Conservation (phyloP, 768 basidiomycete genomes). For the Tylopilus balloui region DNA sequence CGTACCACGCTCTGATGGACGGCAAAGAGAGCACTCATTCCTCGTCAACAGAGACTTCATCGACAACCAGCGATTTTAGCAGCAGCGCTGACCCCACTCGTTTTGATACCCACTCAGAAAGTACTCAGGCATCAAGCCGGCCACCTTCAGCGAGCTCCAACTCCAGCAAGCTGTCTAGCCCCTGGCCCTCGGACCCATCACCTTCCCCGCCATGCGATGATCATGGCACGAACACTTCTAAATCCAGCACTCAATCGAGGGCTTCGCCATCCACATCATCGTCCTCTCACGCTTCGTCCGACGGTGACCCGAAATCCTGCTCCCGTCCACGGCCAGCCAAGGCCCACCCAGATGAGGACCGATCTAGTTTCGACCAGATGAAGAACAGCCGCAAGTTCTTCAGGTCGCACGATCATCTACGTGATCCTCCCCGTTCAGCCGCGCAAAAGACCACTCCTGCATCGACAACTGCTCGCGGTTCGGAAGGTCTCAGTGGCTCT, state of each 20-base stretch:
- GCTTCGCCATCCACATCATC: conserved; percentile 14
- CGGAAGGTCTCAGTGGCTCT: conserved; percentile 9
- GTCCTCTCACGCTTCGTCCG: conserved; percentile 12
- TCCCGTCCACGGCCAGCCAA: conserved; percentile 16
- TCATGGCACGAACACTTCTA: conserved; percentile 8
- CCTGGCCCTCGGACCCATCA: conserved; percentile 6
- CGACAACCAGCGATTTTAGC: conserved; percentile 19
- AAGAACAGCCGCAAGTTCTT: conserved; percentile 14
- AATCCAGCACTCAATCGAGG: conserved; percentile 9
- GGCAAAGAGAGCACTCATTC: conserved; percentile 34
- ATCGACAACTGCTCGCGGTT: conserved; percentile 12
- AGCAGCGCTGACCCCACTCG: conserved; percentile 19
- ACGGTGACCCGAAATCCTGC: conserved; percentile 9
- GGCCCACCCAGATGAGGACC: conserved; percentile 10
- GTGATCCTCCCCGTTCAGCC: conserved; percentile 16
- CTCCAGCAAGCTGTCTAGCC: conserved; percentile 21
- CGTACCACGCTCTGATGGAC: conserved; percentile 52
- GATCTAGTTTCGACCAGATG: conserved; percentile 17
- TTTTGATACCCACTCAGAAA: conserved; percentile 20
- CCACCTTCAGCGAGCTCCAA: conserved; percentile 31
- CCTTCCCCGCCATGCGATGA: conserved; percentile 14
- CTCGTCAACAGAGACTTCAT: conserved; percentile 25
- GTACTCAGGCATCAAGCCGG: conserved; percentile 26
- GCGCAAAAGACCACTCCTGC: conserved; percentile 5
- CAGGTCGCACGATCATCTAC: conserved; percentile 23